Conservation (phyloP, 176 grass and related monocot genomes). For the Carex kokanica region DNA sequence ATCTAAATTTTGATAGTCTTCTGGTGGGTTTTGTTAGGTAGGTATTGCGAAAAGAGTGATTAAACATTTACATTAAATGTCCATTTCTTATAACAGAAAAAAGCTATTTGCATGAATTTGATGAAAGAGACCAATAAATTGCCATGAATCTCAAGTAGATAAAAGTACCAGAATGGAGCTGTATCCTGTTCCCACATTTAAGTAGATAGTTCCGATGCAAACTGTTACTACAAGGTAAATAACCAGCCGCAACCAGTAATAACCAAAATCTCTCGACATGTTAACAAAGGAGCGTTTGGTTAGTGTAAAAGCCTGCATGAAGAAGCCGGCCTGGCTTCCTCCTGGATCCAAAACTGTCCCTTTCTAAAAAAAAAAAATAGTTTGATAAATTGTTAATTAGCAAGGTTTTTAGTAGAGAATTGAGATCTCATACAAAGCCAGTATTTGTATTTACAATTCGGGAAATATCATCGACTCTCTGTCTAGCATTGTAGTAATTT, state of each 20-base stretch:
- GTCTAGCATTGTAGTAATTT: constrained; percentile 52
- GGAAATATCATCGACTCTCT: constrained; percentile 89
- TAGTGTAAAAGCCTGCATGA: constrained; percentile 85
- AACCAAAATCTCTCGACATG: constrained; percentile 97
- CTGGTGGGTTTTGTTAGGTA: neutral
- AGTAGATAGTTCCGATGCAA: constrained; percentile 97
- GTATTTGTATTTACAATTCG: constrained; percentile 52
- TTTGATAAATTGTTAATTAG: neutral
- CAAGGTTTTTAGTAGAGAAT: neutral
- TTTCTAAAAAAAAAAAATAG: constrained; percentile 57
- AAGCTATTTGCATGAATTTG: neutral
- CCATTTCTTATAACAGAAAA: neutral
- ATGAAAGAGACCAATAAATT: neutral
- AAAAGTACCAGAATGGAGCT: constrained; percentile 77
- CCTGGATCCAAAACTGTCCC: constrained; percentile 81
- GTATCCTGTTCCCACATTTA: constrained; percentile 83
- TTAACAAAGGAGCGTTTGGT: constrained; percentile 90
- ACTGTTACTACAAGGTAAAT: constrained; percentile 93
- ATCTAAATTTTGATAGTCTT: neutral
- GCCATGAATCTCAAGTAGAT: neutral
- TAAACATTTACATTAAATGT: neutral
- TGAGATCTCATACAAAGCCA: neutral
- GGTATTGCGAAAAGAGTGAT: neutral
- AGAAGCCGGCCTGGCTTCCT: constrained; percentile 88
- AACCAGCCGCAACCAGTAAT: constrained; percentile 92